Percentiles rank a stretch among this genome's conserved stretches.
These are phyloP conservation scores for Medicago arabica DNA, from an alignment of 306 rosid species.

Conservation along the genomic window DNA sequence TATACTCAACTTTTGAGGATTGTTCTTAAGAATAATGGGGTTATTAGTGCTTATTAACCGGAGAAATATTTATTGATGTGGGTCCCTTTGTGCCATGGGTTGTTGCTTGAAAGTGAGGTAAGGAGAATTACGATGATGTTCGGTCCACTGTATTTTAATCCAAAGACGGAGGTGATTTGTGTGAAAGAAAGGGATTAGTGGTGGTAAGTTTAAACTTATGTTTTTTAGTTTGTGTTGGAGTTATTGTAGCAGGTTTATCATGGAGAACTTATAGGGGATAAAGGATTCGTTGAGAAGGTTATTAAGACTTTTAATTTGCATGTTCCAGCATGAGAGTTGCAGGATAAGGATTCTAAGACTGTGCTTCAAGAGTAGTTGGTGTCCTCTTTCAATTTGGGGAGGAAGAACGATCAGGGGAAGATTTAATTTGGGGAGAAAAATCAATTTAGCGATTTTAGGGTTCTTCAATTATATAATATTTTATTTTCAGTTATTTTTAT, in stretches of 20 bases:
- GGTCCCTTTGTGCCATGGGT: conserved; percentile 61
- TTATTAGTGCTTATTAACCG: conserved; percentile 77
- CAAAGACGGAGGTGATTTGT: conserved; percentile 74
- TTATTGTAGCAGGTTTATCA: conserved; percentile 81
- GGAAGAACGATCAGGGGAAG: too few relatives aligned
- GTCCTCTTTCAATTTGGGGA: too few relatives aligned
- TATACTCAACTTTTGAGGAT: conserved; percentile 64
- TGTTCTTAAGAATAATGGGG: conserved; percentile 82
- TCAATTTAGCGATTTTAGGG: too few relatives aligned
- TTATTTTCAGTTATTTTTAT: too few relatives aligned
- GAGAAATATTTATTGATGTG: conserved; percentile 79
- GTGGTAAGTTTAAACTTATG: conserved; percentile 71
- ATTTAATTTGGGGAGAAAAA: too few relatives aligned
- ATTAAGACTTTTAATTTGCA: conserved; percentile 71
- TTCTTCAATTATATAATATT: too few relatives aligned
- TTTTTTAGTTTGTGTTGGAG: conserved; percentile 87
- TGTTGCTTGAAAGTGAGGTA: not conserved
- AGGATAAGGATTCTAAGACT: too few relatives aligned
- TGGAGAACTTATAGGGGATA: conserved; percentile 60
- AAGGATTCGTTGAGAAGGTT: conserved; percentile 64
- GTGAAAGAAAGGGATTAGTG: conserved; percentile 71
- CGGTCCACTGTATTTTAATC: conserved; percentile 71
- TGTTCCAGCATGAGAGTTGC: too few relatives aligned
- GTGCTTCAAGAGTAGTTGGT: too few relatives aligned
- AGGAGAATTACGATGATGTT: conserved; percentile 59